Percentiles rank a stretch among this genome's conserved stretches.
Conservation (phyloP, 176 grass and related monocot genomes). For the sorghum (Sorghum bicolor) region DNA sequence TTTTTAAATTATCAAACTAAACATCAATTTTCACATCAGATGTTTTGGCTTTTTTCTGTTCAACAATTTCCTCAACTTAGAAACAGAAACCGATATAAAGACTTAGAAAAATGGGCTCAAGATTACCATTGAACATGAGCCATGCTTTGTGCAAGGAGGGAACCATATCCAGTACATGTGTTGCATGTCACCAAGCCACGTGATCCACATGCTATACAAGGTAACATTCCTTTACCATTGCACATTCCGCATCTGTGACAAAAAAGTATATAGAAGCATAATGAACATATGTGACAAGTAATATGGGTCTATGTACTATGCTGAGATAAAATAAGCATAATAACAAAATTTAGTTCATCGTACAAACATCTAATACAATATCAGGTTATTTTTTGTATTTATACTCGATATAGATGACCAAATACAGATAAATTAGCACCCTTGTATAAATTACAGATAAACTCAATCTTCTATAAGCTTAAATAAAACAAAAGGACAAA, state of each 20-base stretch:
- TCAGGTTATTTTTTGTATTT: background rate
- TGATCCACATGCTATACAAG: conserved; percentile 70
- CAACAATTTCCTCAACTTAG: background rate
- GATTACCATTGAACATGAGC: conserved; percentile 82
- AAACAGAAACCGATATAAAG: background rate
- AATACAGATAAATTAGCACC: background rate
- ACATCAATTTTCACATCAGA: background rate
- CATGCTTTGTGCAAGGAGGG: conserved; percentile 57
- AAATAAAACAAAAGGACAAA: background rate
- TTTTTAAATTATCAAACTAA: background rate
- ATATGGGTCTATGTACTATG: background rate
- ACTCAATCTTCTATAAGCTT: background rate
- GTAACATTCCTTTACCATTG: conserved; percentile 71
- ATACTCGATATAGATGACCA: background rate
- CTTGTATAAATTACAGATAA: background rate
- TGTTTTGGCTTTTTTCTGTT: conserved; percentile 2
- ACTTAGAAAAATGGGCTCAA: background rate
- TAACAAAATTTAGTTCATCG: background rate
- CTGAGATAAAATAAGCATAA: background rate
- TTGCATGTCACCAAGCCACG: conserved; percentile 70
- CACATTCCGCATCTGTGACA: conserved; percentile 81
- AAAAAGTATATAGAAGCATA: conserved; percentile 13
- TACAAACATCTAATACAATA: background rate
- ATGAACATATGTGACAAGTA: background rate
- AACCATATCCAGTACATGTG: conserved; percentile 73